phyloP scores from a whole-genome alignment of 768 basidiomycete genomes.

The Psilocybe cyanescens region DNA sequence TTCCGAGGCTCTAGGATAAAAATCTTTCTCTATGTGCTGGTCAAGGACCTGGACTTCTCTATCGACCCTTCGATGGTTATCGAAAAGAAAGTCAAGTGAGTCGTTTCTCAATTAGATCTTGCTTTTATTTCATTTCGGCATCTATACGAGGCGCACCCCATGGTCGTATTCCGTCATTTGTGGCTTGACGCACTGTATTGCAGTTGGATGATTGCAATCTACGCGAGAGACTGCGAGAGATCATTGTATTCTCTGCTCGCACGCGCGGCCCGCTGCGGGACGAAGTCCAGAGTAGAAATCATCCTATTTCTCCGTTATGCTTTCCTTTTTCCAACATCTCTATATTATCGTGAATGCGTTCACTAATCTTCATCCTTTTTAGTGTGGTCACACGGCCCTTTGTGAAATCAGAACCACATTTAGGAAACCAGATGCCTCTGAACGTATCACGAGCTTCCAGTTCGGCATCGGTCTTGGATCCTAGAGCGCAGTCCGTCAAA shows the following conservation, averaged over 20 bases:
- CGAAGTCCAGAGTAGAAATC: background rate
- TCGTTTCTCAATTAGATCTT: conserved; percentile 18
- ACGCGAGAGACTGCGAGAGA: background rate
- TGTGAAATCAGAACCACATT: conserved; percentile 54
- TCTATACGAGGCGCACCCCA: background rate
- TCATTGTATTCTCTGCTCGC: background rate
- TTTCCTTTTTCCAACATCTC: conserved; percentile 12
- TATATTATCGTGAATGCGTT: conserved; percentile 1
- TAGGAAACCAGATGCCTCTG: conserved; percentile 67
- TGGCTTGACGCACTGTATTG: background rate
- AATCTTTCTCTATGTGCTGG: conserved; percentile 59
- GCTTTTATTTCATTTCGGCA: conserved; percentile 4
- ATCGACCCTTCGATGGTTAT: conserved; percentile 55
- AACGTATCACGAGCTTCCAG: conserved; percentile 38
- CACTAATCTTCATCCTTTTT: conserved; percentile 12
- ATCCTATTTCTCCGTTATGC: conserved; percentile 11
- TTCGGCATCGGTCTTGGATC: conserved; percentile 17
- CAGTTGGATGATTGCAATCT: background rate
- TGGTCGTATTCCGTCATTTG: conserved; percentile 14
- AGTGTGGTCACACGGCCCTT: conserved; percentile 45
- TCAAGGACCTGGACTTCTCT: conserved; percentile 60
- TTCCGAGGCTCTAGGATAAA: conserved; percentile 53
- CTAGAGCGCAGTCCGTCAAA: conserved; percentile 2
- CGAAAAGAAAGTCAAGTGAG: conserved; percentile 69
- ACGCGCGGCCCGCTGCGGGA: background rate